These are phyloP conservation scores for Straminergon stramineum DNA, from an alignment of 225 moss, liverwort and hornwort genomes.

Conservation along the genomic window DNA sequence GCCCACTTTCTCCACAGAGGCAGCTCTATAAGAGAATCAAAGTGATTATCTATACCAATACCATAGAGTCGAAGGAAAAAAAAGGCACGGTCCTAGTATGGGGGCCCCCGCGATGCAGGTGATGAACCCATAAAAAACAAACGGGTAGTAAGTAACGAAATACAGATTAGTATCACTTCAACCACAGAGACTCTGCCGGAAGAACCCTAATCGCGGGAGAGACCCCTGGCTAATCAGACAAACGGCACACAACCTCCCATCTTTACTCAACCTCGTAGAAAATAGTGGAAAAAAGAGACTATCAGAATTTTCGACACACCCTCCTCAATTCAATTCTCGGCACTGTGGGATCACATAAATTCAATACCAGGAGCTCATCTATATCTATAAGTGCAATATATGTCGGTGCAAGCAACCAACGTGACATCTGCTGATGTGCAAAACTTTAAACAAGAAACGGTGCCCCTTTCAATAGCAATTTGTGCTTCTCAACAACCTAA, in stretches of 20 bases:
- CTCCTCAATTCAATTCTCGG: not conserved
- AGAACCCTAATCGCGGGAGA: no score
- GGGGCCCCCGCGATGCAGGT: no score
- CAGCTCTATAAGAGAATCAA: not conserved
- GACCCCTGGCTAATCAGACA: no score
- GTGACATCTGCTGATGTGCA: not conserved
- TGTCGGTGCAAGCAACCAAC: not conserved
- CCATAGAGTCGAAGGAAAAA: not conserved
- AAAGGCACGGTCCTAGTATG: not conserved
- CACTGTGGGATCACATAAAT: not conserved
- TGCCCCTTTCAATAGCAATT: not conserved
- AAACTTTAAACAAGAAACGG: not conserved
- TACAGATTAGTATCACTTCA: no score
- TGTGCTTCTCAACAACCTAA: not conserved
- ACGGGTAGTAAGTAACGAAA: no score
- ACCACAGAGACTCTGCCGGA: no score
- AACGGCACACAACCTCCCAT: not conserved
- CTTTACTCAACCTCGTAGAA: not conserved
- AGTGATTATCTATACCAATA: not conserved
- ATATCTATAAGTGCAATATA: not conserved
- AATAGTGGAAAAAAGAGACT: no score
- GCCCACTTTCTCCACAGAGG: not conserved
- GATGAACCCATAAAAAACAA: no score
- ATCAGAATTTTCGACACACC: no score
- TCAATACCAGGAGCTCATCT: not conserved